Conservation (phyloP, 2,329 filamentous ascomycete genomes). For the Alternaria viburni region DNA sequence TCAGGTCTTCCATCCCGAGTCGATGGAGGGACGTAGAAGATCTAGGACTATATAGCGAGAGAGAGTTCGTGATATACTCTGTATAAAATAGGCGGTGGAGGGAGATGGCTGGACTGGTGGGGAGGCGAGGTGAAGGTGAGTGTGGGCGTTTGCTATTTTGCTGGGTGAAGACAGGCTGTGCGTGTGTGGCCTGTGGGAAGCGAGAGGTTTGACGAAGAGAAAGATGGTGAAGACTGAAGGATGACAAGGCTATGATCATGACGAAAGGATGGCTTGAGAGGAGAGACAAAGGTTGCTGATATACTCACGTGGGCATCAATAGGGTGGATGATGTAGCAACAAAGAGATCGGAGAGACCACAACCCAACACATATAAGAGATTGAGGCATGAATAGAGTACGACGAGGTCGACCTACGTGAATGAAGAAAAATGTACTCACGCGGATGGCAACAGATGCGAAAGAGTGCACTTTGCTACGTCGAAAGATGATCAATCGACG, state of each 20-base stretch:
- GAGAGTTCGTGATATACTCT: not conserved
- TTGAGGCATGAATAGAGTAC: not conserved
- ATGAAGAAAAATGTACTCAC: not conserved
- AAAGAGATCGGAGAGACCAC: not conserved
- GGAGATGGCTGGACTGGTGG: not conserved
- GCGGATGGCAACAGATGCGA: not conserved
- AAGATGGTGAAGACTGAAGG: not conserved
- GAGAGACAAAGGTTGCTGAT: not conserved
- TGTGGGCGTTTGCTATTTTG: not conserved
- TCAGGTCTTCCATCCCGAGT: not conserved
- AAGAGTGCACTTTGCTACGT: not conserved
- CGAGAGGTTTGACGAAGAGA: not conserved
- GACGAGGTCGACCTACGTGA: not conserved
- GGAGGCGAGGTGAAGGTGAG: not conserved
- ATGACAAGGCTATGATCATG: not conserved
- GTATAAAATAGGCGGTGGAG: too few species aligned
- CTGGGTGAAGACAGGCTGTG: not conserved
- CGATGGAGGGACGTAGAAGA: not conserved
- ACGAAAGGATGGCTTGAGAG: not conserved
- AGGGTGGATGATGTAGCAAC: not conserved
- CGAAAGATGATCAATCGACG: not conserved
- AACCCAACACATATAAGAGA: not conserved
- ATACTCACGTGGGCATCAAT: not conserved
- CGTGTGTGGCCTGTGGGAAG: not conserved
- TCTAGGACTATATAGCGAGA: not conserved